phyloP scores from a whole-genome alignment of 176 grass and related monocot species.

The Triticum timopheevii region DNA sequence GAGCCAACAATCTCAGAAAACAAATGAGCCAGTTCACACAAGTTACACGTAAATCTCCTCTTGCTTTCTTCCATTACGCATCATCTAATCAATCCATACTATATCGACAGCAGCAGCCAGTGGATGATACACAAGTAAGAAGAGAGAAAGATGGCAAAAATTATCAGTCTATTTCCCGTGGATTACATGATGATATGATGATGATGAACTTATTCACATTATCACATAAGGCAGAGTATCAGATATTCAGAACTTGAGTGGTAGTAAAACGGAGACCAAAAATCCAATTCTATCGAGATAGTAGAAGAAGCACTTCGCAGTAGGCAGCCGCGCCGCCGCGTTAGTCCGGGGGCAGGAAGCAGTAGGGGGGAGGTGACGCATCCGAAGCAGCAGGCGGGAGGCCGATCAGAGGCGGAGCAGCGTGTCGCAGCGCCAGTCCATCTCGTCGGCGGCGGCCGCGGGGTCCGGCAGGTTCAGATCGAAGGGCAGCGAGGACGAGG shows the following conservation, averaged over 20 bases:
- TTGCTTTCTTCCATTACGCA: slow-evolving; percentile 22
- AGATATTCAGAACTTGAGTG: slow-evolving; percentile 35
- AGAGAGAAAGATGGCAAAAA: background rate
- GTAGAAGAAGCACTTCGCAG: slow-evolving; percentile 5
- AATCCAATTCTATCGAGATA: slow-evolving; percentile 35
- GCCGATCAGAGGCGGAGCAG: slow-evolving; percentile 45
- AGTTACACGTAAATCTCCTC: slow-evolving; percentile 17
- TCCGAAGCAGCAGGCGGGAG: background rate
- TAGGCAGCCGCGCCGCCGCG: slow-evolving; percentile 8
- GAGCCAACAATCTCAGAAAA: background rate
- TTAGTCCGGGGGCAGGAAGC: background rate
- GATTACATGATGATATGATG: slow-evolving; percentile 33
- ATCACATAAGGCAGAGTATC: slow-evolving; percentile 32
- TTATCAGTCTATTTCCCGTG: slow-evolving; percentile 3
- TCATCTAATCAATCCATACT: background rate
- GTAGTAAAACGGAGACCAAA: slow-evolving; percentile 17
- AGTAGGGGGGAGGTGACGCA: background rate
- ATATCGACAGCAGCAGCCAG: background rate
- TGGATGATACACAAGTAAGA: background rate
- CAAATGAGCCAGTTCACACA: background rate
- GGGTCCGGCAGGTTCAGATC: slow-evolving; percentile 74
- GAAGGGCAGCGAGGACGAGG: slow-evolving; percentile 45
- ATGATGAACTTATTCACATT: slow-evolving; percentile 36
- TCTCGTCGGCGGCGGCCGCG: slow-evolving; percentile 43
- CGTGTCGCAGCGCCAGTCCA: slow-evolving; percentile 69